These are phyloP conservation scores for Flaveria linearis DNA, from an alignment of 129 eudicot species.

Conservation along the genomic window DNA sequence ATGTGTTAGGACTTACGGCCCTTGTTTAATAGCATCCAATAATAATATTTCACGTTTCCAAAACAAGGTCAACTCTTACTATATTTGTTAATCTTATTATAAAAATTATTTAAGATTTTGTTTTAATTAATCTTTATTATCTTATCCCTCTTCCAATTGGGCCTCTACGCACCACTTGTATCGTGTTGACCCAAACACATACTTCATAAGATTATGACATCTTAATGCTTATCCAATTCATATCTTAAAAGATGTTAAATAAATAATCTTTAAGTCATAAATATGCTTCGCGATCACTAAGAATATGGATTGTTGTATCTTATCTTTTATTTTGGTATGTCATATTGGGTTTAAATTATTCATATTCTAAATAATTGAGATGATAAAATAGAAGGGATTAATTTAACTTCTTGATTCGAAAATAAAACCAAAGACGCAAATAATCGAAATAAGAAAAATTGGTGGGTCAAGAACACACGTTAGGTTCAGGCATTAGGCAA, in stretches of 20 bases:
- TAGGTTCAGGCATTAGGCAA: slow-evolving; percentile 64
- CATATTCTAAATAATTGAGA: slow-evolving; percentile 24
- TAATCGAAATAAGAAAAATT: too few relatives aligned
- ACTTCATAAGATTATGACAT: slow-evolving; percentile 31
- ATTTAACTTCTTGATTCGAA: background rate
- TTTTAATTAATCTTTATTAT: background rate
- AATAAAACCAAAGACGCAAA: background rate
- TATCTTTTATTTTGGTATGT: too few relatives aligned
- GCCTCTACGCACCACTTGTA: slow-evolving; percentile 15
- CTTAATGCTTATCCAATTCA: slow-evolving; percentile 23
- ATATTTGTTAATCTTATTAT: background rate
- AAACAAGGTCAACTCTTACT: slow-evolving; percentile 22
- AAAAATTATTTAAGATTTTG: too few relatives aligned
- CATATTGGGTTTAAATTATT: slow-evolving; percentile 21
- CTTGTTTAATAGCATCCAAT: too few relatives aligned
- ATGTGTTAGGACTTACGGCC: too few relatives aligned
- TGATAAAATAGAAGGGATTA: background rate
- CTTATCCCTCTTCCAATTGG: slow-evolving; percentile 11
- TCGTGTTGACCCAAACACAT: too few relatives aligned
- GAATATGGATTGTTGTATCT: too few relatives aligned
- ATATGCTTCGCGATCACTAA: too few relatives aligned
- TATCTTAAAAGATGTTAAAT: background rate
- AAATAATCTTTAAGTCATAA: too few relatives aligned
- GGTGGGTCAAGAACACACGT: slow-evolving; percentile 75
- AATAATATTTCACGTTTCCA: too few relatives aligned